phyloP scores from a whole-genome alignment of 2,329 filamentous ascomycete genomes.

The Magnaporthiopsis incrustans region DNA sequence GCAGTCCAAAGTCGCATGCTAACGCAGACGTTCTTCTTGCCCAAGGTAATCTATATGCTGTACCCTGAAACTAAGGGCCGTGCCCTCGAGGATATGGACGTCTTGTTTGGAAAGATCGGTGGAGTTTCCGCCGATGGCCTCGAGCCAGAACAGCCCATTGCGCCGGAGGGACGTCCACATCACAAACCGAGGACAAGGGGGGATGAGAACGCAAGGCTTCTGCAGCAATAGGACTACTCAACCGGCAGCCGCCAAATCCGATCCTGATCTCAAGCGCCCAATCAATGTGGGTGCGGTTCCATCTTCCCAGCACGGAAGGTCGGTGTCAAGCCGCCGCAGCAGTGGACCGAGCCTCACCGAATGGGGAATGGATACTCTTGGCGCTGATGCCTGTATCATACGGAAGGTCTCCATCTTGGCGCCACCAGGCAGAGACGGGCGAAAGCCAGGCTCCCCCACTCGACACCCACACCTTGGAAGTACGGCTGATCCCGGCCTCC shows the following conservation, averaged over 20 bases:
- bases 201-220: neutral
- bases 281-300: neutral
- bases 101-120: slow-evolving; percentile 24
- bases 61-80: slow-evolving; percentile 38
- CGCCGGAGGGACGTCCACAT: neutral
- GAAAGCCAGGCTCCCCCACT: no score
- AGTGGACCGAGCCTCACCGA: no score
- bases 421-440: no score
- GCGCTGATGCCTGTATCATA: no score
- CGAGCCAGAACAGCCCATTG: neutral
- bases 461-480: no score
- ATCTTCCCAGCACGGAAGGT: no score
- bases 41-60: slow-evolving; percentile 31
- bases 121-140: neutral
- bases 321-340: no score
- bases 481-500: no score
- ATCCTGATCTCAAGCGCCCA: neutral
- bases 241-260: no score
- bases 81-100: slow-evolving; percentile 36
- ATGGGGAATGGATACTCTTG: no score
- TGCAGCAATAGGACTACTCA: neutral
- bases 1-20: neutral
- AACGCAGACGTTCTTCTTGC: slow-evolving; percentile 6
- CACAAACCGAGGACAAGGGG: neutral
- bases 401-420: no score